These are phyloP conservation scores for Wickerhamomyces queroliae DNA, from an alignment of 805 yeast species.

Conservation along the genomic window DNA sequence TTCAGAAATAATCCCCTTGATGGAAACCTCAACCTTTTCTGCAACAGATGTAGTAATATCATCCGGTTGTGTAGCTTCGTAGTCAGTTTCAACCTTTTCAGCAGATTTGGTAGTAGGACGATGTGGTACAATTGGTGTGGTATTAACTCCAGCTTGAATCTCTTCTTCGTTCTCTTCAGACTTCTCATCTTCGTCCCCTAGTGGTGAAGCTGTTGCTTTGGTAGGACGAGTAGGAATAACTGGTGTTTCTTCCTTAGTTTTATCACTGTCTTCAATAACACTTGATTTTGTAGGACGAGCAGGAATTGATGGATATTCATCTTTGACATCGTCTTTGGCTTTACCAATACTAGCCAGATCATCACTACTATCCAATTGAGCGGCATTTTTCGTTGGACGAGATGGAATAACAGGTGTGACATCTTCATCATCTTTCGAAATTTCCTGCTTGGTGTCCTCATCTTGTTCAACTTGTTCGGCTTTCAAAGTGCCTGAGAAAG, in stretches of 20 bases:
- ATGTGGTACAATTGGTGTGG: conserved; percentile 20
- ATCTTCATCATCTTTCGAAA: no score
- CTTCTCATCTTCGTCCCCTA: background rate
- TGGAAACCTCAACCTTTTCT: background rate
- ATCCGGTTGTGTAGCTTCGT: background rate
- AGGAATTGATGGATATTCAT: background rate
- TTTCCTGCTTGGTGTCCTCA: background rate
- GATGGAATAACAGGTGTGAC: conserved; percentile 19
- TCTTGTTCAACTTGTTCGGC: no score
- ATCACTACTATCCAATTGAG: no score
- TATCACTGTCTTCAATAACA: background rate
- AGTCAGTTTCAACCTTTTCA: no score
- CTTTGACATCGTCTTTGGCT: background rate
- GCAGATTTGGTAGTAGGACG: conserved; percentile 17
- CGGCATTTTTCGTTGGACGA: conserved; percentile 19
- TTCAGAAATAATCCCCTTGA: background rate
- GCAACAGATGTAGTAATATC: background rate
- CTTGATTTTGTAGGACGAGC: background rate
- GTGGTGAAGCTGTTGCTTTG: background rate
- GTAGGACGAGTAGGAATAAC: background rate
- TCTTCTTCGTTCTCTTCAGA: background rate
- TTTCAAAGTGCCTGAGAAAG: background rate
- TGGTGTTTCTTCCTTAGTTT: background rate
- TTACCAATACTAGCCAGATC: no score
- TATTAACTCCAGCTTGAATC: background rate